Percentiles rank a stretch among this genome's conserved stretches.
These are phyloP conservation scores for Auriscalpium vulgare DNA, from an alignment of 768 basidiomycete species.

Conservation along the genomic window DNA sequence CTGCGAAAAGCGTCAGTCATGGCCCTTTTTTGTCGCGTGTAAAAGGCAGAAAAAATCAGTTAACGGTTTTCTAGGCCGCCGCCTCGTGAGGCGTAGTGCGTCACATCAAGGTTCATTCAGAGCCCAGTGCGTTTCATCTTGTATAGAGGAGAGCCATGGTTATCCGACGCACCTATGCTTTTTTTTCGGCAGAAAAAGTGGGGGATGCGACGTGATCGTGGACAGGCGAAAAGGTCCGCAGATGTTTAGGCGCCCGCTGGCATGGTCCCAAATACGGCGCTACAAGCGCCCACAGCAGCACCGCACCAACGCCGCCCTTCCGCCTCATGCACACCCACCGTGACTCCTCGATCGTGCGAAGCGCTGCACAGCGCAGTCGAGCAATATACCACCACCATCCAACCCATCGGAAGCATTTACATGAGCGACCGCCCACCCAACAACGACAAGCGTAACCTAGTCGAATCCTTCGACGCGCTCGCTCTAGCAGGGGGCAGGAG, in stretches of 20 bases:
- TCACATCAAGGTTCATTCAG: conserved; percentile 40
- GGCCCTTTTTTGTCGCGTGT: neutral
- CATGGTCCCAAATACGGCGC: neutral
- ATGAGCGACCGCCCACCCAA: neutral
- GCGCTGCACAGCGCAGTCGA: neutral
- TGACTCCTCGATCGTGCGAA: neutral
- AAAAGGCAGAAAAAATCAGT: conserved; percentile 31
- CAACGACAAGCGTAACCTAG: conserved; percentile 20
- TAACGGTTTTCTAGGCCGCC: conserved; percentile 63
- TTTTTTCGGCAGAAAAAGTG: neutral
- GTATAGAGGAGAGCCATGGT: neutral
- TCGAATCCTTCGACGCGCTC: conserved; percentile 26
- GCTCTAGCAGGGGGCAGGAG: conserved; percentile 20
- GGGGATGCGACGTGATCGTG: neutral
- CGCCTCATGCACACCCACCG: neutral
- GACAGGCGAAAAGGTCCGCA: too few relatives aligned
- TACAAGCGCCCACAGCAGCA: neutral
- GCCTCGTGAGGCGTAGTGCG: conserved; percentile 43
- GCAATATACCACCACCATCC: neutral
- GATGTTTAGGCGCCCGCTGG: neutral
- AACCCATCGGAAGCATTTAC: neutral
- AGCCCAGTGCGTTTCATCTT: conserved; percentile 61
- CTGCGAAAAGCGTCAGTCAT: too few relatives aligned
- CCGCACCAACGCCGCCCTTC: neutral
- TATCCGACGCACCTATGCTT: neutral